A percentile compares a stretch with the other conserved stretches of the same genome.
Evolutionary conservation across 352 stramenopile species (phyloP).

Genomic region (Stramenopiles sp.): DNA sequence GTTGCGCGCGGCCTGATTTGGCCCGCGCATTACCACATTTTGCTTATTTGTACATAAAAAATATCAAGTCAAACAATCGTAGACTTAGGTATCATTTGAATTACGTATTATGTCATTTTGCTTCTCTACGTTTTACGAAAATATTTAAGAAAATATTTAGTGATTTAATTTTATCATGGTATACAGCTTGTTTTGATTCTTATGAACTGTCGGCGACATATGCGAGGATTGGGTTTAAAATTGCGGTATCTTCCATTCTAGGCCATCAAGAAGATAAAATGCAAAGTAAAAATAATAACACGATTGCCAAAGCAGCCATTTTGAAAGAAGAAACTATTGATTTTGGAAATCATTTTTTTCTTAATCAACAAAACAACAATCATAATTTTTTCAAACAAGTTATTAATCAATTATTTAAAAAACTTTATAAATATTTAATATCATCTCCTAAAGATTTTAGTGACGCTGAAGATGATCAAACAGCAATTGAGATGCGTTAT

Average conservation of each 20-base stretch:
- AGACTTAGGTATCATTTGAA: not conserved
- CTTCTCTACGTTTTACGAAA: not conserved
- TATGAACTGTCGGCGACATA: not conserved
- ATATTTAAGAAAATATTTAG: not conserved
- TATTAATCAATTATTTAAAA: not conserved
- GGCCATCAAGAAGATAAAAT: too few species aligned
- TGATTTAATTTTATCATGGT: constrained; percentile 1
- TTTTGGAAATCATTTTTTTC: not conserved
- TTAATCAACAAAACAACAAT: not conserved
- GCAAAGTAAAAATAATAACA: not conserved
- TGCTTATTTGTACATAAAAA: not conserved
- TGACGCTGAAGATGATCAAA: not conserved
- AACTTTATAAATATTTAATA: not conserved
- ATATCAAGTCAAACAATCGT: not conserved
- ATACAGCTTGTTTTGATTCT: not conserved
- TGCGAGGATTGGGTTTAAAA: not conserved
- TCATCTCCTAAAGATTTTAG: not conserved
- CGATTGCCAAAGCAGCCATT: not conserved
- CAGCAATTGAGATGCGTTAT: not conserved
- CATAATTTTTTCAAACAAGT: not conserved
- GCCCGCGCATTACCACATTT: not conserved
- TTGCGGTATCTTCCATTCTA: not conserved
- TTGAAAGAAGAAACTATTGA: not conserved
- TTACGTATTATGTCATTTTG: not conserved
- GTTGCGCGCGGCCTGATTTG: not conserved